Evolutionary conservation across 2,329 filamentous ascomycete genomes (phyloP).

Genomic region (Calonectria pteridis): DNA sequence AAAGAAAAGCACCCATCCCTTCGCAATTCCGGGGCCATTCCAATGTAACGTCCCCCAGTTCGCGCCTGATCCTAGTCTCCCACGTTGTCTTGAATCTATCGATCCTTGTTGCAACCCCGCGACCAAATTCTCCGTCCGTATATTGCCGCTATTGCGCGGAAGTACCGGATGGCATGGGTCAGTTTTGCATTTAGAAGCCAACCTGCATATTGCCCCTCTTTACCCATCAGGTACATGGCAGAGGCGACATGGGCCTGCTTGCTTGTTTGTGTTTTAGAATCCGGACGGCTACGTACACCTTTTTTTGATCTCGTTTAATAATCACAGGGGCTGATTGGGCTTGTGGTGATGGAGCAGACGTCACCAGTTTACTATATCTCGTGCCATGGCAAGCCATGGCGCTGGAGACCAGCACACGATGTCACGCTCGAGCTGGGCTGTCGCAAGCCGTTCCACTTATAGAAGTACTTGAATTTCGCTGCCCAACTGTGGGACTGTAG

Average conservation of each 20-base stretch:
- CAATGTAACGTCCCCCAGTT: slow-evolving; percentile 23
- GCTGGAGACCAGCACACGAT: neutral
- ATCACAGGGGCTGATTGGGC: neutral
- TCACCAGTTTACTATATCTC: neutral
- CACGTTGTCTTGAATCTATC: slow-evolving; percentile 19
- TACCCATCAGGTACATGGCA: neutral
- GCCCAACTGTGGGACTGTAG: slow-evolving; percentile 3
- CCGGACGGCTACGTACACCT: neutral
- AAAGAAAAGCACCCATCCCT: slow-evolving; percentile 1
- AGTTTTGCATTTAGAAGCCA: neutral
- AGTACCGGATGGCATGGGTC: neutral
- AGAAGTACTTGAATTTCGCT: slow-evolving; percentile 3
- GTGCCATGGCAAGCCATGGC: neutral
- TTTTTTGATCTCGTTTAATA: neutral
- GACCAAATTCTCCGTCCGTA: neutral
- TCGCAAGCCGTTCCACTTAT: slow-evolving; percentile 17
- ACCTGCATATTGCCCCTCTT: slow-evolving; percentile 7
- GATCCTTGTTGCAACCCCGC: slow-evolving; percentile 13
- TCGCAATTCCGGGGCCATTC: slow-evolving; percentile 13
- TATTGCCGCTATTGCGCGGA: slow-evolving; percentile 1
- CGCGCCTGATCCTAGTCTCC: slow-evolving; percentile 18
- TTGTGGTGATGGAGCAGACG: slow-evolving; percentile 1
- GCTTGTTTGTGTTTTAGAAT: neutral
- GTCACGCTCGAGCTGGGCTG: neutral
- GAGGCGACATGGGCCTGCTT: neutral